Base-by-base conservation (phyloP, 73 alveolate genomes). In the Symbiodinium pilosum region DNA sequence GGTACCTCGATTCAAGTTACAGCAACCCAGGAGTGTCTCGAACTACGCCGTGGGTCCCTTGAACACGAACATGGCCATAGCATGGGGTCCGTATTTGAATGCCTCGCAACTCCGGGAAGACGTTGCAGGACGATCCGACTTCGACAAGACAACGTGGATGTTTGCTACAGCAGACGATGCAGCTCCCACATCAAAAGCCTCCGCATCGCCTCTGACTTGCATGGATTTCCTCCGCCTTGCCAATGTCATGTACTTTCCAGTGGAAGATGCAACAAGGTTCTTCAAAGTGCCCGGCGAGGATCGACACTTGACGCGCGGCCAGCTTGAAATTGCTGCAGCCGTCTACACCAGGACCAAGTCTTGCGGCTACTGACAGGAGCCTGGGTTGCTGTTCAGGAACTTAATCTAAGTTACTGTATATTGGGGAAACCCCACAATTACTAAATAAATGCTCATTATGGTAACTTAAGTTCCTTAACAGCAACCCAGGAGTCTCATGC, bases 331-430 rank as follows among this genome's bases (percentile, higher is more conserved):
- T 64, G 81, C 81, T 30, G 81, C 81, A 28, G 81, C 81, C 38
- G 81, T 64, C 81, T 64, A 64, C 81, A 64, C 81, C 81, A 64
- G 81, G 81, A 64, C 81, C 81, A 64, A 64, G 81, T 64, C 81
- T 64, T 64, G 81, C 81, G 81, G 81, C 41, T 64, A 64, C 81
- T 64, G 81, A 64, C 81, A 64, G 81, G n/a, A n/a, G n/a, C n/a
- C n/a, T n/a, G n/a, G n/a, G n/a, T n/a, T n/a, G n/a, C n/a, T n/a
- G n/a, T n/a, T n/a, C n/a, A n/a, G n/a, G n/a, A n/a, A n/a, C n/a
- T n/a, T n/a, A n/a, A n/a, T n/a, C n/a, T n/a, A n/a, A n/a, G n/a
- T n/a, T n/a, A n/a, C n/a, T n/a, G n/a, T n/a, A n/a, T n/a, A n/a
- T n/a, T n/a, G n/a, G n/a, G n/a, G n/a, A n/a, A n/a, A n/a, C n/a